Conservation (phyloP, 2,329 filamentous ascomycete genomes). For the Ascochyta rabiei region DNA sequence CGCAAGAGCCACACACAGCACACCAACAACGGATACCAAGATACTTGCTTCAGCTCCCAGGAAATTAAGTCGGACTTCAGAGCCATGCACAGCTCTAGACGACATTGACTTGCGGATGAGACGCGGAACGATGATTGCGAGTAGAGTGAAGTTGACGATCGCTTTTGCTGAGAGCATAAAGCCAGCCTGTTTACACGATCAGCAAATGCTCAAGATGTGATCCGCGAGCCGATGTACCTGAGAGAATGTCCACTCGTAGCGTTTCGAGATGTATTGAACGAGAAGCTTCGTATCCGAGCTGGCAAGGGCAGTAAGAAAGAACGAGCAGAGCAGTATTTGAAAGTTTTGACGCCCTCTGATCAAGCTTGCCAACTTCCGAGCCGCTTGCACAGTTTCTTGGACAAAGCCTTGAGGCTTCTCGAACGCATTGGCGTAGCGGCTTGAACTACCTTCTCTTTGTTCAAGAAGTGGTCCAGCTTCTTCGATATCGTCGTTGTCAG, state of each 20-base stretch:
- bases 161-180: conserved; percentile 49
- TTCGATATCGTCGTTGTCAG: background rate
- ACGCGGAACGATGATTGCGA: conserved; percentile 42
- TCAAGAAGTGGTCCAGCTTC: conserved; percentile 35
- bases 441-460: conserved; percentile 10
- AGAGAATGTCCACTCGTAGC: conserved; percentile 48
- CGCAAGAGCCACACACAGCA: conserved; percentile 41
- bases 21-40: conserved; percentile 41
- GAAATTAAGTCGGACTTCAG: conserved; percentile 40
- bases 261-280: conserved; percentile 48
- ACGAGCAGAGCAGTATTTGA: conserved; percentile 40
- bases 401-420: conserved; percentile 23
- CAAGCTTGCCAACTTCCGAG: conserved; percentile 24
- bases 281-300: conserved; percentile 48
- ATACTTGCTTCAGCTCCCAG: conserved; percentile 42
- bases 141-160: conserved; percentile 43
- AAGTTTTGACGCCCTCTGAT: conserved; percentile 41
- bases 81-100: conserved; percentile 28
- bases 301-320: conserved; percentile 46
- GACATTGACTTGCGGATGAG: conserved; percentile 40
- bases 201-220: background rate
- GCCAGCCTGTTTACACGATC: conserved; percentile 31
- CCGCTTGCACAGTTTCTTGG: conserved; percentile 22
- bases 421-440: conserved; percentile 33
- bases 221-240: conserved; percentile 20